A percentile compares a stretch with the other conserved stretches of the same genome.
Conservation (phyloP, 257 asterid genomes). For the Nyctanthes arbortristis region DNA sequence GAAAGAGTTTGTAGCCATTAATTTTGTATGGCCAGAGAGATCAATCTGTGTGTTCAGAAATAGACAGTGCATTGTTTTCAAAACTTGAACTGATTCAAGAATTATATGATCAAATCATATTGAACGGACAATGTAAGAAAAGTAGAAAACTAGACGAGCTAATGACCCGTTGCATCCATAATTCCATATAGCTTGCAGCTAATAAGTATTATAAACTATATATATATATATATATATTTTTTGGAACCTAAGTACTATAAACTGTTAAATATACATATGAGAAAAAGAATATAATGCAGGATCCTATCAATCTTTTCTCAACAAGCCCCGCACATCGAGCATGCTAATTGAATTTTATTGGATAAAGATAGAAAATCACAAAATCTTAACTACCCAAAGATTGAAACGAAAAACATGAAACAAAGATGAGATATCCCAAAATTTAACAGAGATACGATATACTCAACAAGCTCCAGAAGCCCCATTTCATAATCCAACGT, state of each 20-base stretch:
- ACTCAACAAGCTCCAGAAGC: not conserved
- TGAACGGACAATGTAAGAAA: no score
- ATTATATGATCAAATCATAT: not conserved
- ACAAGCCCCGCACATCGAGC: not conserved
- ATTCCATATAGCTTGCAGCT: not conserved
- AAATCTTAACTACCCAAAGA: not conserved
- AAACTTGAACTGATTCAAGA: not conserved
- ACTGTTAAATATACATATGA: not conserved
- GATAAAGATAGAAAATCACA: not conserved
- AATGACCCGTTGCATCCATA: not conserved
- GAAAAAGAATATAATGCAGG: not conserved
- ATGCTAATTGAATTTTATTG: not conserved
- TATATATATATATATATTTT: no score
- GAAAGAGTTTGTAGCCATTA: slow-evolving; percentile 2
- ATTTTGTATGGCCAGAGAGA: not conserved
- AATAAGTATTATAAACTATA: no score
- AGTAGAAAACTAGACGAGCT: no score
- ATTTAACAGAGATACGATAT: not conserved
- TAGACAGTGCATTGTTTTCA: not conserved
- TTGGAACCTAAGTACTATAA: no score
- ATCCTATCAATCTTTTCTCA: no score
- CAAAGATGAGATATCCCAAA: not conserved
- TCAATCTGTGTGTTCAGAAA: not conserved
- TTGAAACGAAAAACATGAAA: no score
- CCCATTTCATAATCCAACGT: not conserved